Percentiles rank a stretch among this genome's conserved stretches.
Evolutionary conservation across 768 basidiomycete genomes (phyloP).

Genomic region (Gyrodon lividus): DNA sequence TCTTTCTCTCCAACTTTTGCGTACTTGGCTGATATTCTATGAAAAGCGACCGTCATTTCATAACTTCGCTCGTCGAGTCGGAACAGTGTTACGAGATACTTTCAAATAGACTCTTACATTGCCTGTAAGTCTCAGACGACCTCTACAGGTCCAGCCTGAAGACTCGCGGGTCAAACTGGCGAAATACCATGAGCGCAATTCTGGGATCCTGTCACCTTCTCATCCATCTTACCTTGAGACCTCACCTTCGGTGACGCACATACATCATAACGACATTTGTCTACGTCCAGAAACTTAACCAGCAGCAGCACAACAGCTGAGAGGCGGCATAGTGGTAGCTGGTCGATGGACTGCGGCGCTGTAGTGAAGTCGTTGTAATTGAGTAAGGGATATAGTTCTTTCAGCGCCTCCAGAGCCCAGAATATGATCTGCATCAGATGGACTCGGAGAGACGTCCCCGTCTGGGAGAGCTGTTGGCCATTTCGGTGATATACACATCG

Average conservation of each 20-base stretch:
- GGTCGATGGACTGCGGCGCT: not conserved
- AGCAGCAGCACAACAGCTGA: not conserved
- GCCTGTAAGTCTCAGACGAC: not conserved
- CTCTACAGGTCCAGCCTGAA: constrained; percentile 20
- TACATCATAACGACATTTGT: constrained; percentile 17
- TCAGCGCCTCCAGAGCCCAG: too few relatives aligned
- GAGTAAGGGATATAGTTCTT: not conserved
- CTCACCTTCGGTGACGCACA: not conserved
- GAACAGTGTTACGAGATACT: constrained; percentile 15
- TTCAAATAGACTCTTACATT: not conserved
- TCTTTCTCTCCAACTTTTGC: not conserved
- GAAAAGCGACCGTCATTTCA: constrained; percentile 32
- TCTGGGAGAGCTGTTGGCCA: too few relatives aligned
- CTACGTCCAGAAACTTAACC: constrained; percentile 4
- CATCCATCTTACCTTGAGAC: constrained; percentile 14
- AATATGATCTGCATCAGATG: too few relatives aligned
- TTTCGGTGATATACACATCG: too few relatives aligned
- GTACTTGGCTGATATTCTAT: not conserved
- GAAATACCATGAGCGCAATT: constrained; percentile 9
- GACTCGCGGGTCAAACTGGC: constrained; percentile 14
- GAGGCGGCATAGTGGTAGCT: too few relatives aligned
- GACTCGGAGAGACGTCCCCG: too few relatives aligned
- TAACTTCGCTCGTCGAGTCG: constrained; percentile 13
- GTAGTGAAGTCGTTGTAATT: not conserved
- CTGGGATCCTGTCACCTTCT: not conserved